phyloP scores from a whole-genome alignment of 257 asterid genomes.

The Solanum medicagineum region DNA sequence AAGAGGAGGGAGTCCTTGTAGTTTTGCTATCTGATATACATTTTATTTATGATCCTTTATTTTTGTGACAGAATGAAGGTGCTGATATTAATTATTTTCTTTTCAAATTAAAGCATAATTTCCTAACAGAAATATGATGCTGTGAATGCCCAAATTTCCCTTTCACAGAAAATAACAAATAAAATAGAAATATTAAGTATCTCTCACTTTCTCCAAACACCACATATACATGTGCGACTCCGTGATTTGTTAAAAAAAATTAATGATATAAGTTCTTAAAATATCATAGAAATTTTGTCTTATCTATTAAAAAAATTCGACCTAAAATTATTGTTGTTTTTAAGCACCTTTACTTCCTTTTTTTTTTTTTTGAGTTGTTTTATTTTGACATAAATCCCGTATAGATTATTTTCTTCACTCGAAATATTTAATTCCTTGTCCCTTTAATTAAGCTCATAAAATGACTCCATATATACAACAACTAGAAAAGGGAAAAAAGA shows the following conservation, averaged over 20 bases:
- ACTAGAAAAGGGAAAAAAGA: background rate
- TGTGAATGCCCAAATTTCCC: background rate
- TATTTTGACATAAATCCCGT: background rate
- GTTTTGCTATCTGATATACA: no score
- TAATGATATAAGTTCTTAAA: background rate
- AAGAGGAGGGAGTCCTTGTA: no score
- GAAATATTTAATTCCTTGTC: background rate
- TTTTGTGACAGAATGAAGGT: background rate
- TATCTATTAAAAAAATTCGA: background rate
- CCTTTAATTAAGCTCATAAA: background rate
- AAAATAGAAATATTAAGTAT: background rate
- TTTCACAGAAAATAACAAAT: background rate
- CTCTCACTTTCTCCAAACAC: background rate
- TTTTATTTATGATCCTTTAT: no score
- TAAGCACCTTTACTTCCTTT: background rate
- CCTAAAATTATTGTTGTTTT: background rate
- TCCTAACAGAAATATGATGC: no score
- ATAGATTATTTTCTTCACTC: background rate
- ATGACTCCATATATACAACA: background rate
- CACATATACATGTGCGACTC: background rate
- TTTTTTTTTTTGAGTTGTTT: background rate
- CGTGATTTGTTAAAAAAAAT: background rate
- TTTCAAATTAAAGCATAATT: background rate
- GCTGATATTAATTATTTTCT: background rate
- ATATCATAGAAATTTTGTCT: background rate